Base-by-base conservation (phyloP, 1,284 basidiomycete species). In the Fomitiporia mediterranea region DNA sequence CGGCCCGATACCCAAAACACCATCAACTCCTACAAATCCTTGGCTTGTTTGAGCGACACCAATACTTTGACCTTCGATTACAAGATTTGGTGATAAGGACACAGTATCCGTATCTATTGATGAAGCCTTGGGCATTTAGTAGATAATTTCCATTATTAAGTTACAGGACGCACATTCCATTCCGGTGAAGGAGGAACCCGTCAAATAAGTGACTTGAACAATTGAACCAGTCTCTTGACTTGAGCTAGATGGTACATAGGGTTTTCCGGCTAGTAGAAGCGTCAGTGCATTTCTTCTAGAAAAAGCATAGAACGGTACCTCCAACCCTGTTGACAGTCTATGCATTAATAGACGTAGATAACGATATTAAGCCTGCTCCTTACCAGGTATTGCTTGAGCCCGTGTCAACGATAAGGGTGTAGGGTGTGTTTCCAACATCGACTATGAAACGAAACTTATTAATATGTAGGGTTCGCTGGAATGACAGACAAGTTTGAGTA, bases 1-100 rank as follows among this genome's bases (percentile, higher is more conserved):
- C 21, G 72, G 70, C 11, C 72, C 70, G 19, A 74, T 60, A 2
- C 82, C 83, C 34, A 85, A 65, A 58, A 84, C 82, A 25, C 77
- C 77, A 64, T 84, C 76, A 13, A 75, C 69, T 43, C 74, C 76
- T 0, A 58, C 47, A 70, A 72, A 67, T 7, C 69, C 78, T n/a
- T 50, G 64, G 59, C 73, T 67, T 0, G 11, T 63, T 4, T 72
- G 67, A 25, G 83, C 82, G 54, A 81, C 80, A 58, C 82, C 83
- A 57, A 85, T 82, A 15, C 78, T 81, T 63, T 85, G 83, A 9
- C 67, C 50, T 17, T 58, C 49, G 61, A 74, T 68, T n/a, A 63
- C 64, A 35, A 74, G 55, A 42, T 65, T 65, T 4, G 53, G 44
- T 15, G 66, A 65, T 39, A 74, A 60, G 1, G 68, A 65, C 27